These are phyloP conservation scores for Boletellus sp. DNA, from an alignment of 768 basidiomycete genomes.

Conservation along the genomic window DNA sequence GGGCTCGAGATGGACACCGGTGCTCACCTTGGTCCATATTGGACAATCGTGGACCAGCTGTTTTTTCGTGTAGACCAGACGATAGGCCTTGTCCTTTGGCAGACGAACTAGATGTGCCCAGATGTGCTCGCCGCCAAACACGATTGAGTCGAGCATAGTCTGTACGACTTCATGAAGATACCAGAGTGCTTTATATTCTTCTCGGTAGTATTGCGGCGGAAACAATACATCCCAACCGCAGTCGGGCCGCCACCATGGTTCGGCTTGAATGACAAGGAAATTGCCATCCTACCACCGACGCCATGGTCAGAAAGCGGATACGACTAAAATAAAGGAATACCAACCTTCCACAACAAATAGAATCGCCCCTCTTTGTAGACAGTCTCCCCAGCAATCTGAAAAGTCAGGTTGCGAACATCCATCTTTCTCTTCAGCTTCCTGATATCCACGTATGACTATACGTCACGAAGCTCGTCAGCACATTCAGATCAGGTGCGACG, in stretches of 20 bases:
- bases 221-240: background rate
- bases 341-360: conserved; percentile 28
- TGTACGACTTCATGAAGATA: conserved; percentile 31
- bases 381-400: conserved; percentile 12
- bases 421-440: conserved; percentile 22
- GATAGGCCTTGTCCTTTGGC: conserved; percentile 23
- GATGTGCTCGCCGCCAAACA: conserved; percentile 30
- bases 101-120: conserved; percentile 33
- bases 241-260: conserved; percentile 25
- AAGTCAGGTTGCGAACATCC: conserved; percentile 23
- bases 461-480: background rate
- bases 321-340: background rate
- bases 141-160: conserved; percentile 31
- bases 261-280: conserved; percentile 29
- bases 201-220: background rate
- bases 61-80: conserved; percentile 27
- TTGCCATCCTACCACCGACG: conserved; percentile 22
- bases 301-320: conserved; percentile 4
- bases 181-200: conserved; percentile 21
- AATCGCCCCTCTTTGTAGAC: conserved; percentile 14
- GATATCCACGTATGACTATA: conserved; percentile 19
- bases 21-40: conserved; percentile 31
- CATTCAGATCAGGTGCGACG: background rate
- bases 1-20: background rate
- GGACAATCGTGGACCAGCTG: conserved; percentile 14